These are phyloP conservation scores for Gaultheria prostrata DNA, from an alignment of 148 eudicot genomes.

Conservation along the genomic window DNA sequence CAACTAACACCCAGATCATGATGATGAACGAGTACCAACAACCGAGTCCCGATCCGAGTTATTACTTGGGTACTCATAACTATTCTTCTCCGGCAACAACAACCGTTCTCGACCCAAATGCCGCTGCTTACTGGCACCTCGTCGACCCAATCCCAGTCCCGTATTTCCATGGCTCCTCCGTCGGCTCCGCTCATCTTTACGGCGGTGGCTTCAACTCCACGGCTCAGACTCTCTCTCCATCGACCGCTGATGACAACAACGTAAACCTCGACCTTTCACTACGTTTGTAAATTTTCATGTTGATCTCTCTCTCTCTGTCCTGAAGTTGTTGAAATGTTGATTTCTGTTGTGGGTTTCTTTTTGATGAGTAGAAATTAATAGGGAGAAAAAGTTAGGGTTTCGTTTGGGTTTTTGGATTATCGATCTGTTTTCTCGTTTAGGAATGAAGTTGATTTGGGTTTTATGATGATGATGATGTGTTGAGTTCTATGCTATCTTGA, in stretches of 20 bases:
- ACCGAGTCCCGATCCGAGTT: too few relatives aligned
- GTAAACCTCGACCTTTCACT: constrained; percentile 13
- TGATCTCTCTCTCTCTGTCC: too few relatives aligned
- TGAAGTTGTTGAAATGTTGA: not conserved
- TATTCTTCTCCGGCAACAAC: not conserved
- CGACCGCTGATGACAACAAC: not conserved
- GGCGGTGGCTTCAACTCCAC: not conserved
- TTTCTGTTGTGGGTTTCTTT: not conserved
- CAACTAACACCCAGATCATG: not conserved
- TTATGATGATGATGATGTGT: not conserved
- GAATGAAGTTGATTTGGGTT: not conserved
- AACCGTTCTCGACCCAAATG: not conserved
- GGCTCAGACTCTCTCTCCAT: not conserved
- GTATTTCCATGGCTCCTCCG: not conserved
- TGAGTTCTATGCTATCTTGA: not conserved
- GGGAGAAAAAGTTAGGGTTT: not conserved
- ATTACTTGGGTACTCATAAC: too few relatives aligned
- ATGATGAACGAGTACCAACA: not conserved
- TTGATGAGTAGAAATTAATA: not conserved
- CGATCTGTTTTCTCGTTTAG: not conserved
- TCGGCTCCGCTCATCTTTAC: not conserved
- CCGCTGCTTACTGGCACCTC: not conserved
- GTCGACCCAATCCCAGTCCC: not conserved
- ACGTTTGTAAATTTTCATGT: not conserved
- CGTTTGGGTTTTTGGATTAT: not conserved